phyloP scores from a whole-genome alignment of 345 rosid species.

The Gynandropsis gynandra region DNA sequence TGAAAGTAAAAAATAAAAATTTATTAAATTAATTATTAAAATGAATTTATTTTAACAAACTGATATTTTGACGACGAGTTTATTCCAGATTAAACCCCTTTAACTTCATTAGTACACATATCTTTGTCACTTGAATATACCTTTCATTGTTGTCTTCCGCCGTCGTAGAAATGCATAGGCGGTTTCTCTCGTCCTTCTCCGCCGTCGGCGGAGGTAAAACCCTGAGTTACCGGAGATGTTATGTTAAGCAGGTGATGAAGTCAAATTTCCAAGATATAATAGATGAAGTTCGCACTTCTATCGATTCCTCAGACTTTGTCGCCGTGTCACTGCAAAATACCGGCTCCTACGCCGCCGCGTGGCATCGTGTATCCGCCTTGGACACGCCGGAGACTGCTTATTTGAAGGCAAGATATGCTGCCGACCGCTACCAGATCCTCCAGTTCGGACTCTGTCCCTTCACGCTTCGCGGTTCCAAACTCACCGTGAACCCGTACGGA shows the following conservation, averaged over 20 bases:
- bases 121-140: too few species aligned
- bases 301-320: constrained; percentile 55
- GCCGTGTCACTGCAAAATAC: constrained; percentile 62
- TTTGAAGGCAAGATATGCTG: constrained; percentile 58
- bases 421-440: constrained; percentile 65
- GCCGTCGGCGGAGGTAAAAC: constrained; percentile 21
- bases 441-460: constrained; percentile 85
- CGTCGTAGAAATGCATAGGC: constrained; percentile 32
- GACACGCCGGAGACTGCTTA: constrained; percentile 66
- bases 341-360: constrained; percentile 65
- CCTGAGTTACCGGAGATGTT: constrained; percentile 34
- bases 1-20: too few species aligned
- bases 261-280: constrained; percentile 52
- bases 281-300: constrained; percentile 42
- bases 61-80: too few species aligned
- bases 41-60: too few species aligned
- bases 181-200: constrained; percentile 34
- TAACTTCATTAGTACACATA: too few species aligned
- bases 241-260: constrained; percentile 55
- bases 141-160: too few species aligned
- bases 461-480: constrained; percentile 39
- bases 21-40: too few species aligned
- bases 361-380: constrained; percentile 74
- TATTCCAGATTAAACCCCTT: too few species aligned
- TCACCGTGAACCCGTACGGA: constrained; percentile 59